Evolutionary conservation across 2,329 filamentous ascomycete species (phyloP).

Genomic region (Chaetomium globosum): DNA sequence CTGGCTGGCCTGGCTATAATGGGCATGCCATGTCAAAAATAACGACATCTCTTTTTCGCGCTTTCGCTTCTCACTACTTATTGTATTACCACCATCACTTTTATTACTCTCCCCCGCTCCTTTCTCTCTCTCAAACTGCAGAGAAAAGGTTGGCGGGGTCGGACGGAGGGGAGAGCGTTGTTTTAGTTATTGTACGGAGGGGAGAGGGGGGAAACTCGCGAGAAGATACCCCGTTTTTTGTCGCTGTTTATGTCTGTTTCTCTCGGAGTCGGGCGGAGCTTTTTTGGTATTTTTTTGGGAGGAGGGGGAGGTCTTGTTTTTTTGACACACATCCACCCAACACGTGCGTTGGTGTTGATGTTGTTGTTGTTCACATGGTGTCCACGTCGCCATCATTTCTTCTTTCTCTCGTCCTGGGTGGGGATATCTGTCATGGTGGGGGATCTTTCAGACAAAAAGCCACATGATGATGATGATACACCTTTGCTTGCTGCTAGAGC

Average conservation of each 20-base stretch:
- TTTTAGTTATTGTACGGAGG: neutral
- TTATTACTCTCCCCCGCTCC: neutral
- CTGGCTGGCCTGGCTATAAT: neutral
- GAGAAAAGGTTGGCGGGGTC: neutral
- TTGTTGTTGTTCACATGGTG: neutral
- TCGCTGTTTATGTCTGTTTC: slow-evolving; percentile 6
- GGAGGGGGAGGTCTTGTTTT: neutral
- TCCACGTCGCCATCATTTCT: neutral
- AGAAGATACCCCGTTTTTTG: slow-evolving; percentile 19
- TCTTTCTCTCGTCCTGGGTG: neutral
- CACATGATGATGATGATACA: slow-evolving; percentile 21
- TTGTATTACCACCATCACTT: slow-evolving; percentile 15
- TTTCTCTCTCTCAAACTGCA: neutral
- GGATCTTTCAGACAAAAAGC: neutral
- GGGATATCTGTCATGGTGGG: slow-evolving; percentile 18
- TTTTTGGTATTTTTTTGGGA: neutral
- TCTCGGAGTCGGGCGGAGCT: slow-evolving; percentile 10
- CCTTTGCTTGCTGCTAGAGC: slow-evolving; percentile 2
- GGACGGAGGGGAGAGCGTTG: neutral
- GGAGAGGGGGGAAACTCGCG: neutral
- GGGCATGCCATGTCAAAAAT: neutral
- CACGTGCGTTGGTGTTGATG: neutral
- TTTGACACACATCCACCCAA: neutral
- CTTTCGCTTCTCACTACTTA: neutral
- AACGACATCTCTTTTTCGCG: slow-evolving; percentile 1